Evolutionary conservation across 73 alveolate species (phyloP).

Genomic region (Paramecium biaurelia): DNA sequence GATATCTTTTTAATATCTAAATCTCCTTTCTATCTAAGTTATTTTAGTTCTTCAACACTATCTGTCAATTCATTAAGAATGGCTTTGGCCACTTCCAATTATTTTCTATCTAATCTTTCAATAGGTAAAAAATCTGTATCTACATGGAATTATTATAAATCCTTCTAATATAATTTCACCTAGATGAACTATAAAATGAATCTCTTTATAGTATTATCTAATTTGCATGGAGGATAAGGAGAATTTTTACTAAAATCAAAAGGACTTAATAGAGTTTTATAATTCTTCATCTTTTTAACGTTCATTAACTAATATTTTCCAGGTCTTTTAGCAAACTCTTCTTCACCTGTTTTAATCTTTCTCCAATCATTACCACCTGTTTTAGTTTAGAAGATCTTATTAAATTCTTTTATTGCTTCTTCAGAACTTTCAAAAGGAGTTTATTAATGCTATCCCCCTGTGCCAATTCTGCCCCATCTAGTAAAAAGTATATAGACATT

Average conservation of each 20-base stretch:
- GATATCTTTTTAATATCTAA: constrained; percentile 68
- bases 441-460: constrained; percentile 92
- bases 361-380: constrained; percentile 41
- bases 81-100: constrained; percentile 69
- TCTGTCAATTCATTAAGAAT: constrained; percentile 72
- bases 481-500: constrained; percentile 94
- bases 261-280: not conserved
- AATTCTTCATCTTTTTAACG: not conserved
- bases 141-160: not conserved
- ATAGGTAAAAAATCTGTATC: constrained; percentile 23
- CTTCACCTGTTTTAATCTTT: not conserved
- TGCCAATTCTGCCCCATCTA: constrained; percentile 98
- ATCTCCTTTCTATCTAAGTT: constrained; percentile 38
- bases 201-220: not conserved
- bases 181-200: not conserved
- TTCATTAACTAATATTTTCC: constrained; percentile 20
- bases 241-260: constrained; percentile 1
- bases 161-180: constrained; percentile 21
- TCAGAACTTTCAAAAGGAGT: constrained; percentile 89
- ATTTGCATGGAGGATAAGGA: constrained; percentile 16
- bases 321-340: constrained; percentile 1
- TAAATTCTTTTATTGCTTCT: constrained; percentile 91
- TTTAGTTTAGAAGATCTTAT: constrained; percentile 72
- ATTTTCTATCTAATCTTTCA: constrained; percentile 9
- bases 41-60: constrained; percentile 71